Percentiles rank a stretch among this genome's conserved stretches.
Evolutionary conservation across 345 rosid genomes (phyloP).

Genomic region (Physaria fendleri): DNA sequence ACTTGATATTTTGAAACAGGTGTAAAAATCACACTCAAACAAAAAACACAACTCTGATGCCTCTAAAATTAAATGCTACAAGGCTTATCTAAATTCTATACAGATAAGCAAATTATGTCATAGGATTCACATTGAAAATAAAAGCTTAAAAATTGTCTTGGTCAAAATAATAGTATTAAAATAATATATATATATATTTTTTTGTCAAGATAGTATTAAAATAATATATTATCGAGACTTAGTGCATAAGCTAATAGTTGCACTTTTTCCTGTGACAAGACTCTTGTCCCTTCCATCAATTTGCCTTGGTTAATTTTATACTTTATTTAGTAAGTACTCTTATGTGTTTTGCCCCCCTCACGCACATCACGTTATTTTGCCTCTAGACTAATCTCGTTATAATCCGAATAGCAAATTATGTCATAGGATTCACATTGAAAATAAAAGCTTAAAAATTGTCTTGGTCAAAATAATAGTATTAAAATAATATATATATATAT

Average conservation of each 20-base stretch:
- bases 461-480: not conserved
- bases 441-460: not conserved
- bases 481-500: not conserved
- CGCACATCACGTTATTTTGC: not conserved
- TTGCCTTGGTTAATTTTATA: not conserved
- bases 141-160: not conserved
- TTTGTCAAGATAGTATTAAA: too few relatives aligned
- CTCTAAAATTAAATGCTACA: too few relatives aligned
- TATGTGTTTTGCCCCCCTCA: not conserved
- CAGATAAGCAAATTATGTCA: too few relatives aligned
- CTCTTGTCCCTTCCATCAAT: constrained; percentile 5
- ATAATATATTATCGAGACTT: too few relatives aligned
- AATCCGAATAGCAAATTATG: too few relatives aligned
- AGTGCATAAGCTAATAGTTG: constrained; percentile 18
- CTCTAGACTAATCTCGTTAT: constrained; percentile 23
- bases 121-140: too few relatives aligned
- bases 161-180: not conserved
- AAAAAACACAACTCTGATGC: too few relatives aligned
- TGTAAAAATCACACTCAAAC: too few relatives aligned
- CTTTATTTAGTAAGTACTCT: not conserved
- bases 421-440: too few relatives aligned
- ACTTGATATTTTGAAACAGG: too few relatives aligned
- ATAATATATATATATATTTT: not conserved
- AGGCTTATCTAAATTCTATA: too few relatives aligned
- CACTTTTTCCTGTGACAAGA: constrained; percentile 20